Base-by-base conservation (phyloP, 2,329 filamentous ascomycete species). In the Colletotrichum cuscutae region DNA sequence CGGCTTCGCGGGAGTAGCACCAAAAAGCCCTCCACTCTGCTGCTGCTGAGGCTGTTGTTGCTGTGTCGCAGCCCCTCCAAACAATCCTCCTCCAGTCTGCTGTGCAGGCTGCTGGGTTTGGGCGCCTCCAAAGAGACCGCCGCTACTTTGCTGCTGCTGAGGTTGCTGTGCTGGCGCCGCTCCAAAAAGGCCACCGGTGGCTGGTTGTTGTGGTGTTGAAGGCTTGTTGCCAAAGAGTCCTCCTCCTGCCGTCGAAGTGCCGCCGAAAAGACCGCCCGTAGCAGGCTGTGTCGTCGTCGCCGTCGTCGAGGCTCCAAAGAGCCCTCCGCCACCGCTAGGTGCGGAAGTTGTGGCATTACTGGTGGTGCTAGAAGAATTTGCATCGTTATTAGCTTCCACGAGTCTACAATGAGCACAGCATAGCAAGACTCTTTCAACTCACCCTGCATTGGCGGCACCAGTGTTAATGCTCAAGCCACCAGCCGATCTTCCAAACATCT, bases 391-490 rank as follows among this genome's bases (percentile, higher is more conserved):
- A 66, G 63, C 35, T 22, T 35, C 3, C 62, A 32, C 53, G n/a
- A 37, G 65, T 49, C 19, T 49, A 30, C 37, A 30, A 19, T 30
- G 15, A 11, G 32, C 15, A 35, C 1, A 19, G 1, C 5, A 2
- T 13, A 22, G 35, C 2, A 8, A 56, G 13, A 24, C 9, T 30
- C 54, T 4, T 32, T 24, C 19, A 57, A 84, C 86, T 80, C 77
- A 89, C 87, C 88, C 87, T 74, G 86, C 81, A 80, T 91, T 91
- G 75, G 90, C 90, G 71, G 88, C 84, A 75, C 86, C 87, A 22
- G 89, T 91, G 82, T 92, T 92, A 82, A 92, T 91, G 78, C 87
- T 90, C 75, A 92, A 85, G 78, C 88, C 89, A 75, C 85, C 88
- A 74, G 89, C 67, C 30, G 67, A 65, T 32, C 67, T 32, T 68